Conservation (phyloP, 345 rosid species). For the Eucalyptus erythrocorys region DNA sequence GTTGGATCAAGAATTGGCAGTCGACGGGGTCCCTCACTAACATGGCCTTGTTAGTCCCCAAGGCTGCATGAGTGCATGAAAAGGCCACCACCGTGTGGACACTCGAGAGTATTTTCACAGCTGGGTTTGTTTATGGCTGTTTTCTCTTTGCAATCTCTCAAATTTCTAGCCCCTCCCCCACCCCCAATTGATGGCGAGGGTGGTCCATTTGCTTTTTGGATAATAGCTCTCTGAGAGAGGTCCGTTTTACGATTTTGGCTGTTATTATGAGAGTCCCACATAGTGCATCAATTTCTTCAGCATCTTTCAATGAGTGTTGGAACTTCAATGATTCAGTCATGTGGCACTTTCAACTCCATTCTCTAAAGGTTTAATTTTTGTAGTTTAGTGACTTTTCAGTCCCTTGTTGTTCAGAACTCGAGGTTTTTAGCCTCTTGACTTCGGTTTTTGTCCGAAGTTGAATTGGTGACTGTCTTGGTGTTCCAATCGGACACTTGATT, state of each 20-base stretch:
- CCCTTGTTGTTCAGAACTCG: background rate
- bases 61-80: background rate
- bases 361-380: background rate
- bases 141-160: background rate
- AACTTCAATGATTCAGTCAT: background rate
- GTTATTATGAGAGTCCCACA: background rate
- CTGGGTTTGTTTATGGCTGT: background rate
- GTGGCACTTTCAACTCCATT: background rate
- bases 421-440: background rate
- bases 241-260: background rate
- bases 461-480: background rate
- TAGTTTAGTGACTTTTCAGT: background rate
- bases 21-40: background rate
- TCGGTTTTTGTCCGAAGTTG: background rate
- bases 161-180: background rate
- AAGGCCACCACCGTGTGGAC: background rate
- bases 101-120: background rate
- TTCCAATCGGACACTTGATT: background rate
- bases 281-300: background rate
- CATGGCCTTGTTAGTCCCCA: background rate
- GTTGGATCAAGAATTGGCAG: background rate
- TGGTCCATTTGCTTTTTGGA: background rate
- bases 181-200: background rate
- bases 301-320: background rate
- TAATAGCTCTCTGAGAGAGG: background rate